Evolutionary conservation across 768 basidiomycete genomes (phyloP), one percentile per base, ranked within the genome.

Genomic region (Harrya chromipes): DNA sequence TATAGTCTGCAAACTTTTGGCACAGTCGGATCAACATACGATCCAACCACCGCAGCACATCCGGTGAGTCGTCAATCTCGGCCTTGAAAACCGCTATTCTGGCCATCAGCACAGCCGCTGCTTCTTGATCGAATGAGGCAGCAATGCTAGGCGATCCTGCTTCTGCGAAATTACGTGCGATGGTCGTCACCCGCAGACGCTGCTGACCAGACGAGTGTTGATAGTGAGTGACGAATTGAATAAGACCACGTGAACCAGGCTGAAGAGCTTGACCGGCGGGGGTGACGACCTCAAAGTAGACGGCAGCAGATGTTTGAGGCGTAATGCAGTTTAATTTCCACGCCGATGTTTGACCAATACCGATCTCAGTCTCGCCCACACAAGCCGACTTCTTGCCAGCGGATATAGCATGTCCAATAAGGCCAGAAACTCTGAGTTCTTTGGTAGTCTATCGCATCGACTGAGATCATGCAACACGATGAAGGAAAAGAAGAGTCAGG

Each of bases 81-180:
- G 97, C 95, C 70, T 98, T 98, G 82, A 97, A 98, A 8, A 98
- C 93, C 0, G 97, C 94, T 67, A 99, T 98, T 55, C 97, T 83
- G 11, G 97, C 91, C 95, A 99, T 98, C 59, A 99, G 74, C 8
- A 98, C 95, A 1, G 97, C 95, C 3, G 95, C 87, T 0, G 94
- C 90, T 73, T 99, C 97, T 65, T 99, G 97, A 70, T 99, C 97
- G 66, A 98, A 98, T 9, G 90, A 91, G 3, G 85, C 84, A 1
- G 93, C 91, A 55, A 98, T 92, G 61, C 81, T 85, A 0, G 93
- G 91, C 5, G 93, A 90, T n/a, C 94, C 94, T 0, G 94, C 90
- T 64, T 98, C 97, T 7, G 94, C 94, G 69, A 98, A 99, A 68
- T 91, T 93, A 47, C 97, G 88, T 10, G 97, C 94, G 54, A 98